These are phyloP conservation scores for Thermochaetoides thermophila DNA, from an alignment of 495 filamentous ascomycete genomes.

Conservation along the genomic window DNA sequence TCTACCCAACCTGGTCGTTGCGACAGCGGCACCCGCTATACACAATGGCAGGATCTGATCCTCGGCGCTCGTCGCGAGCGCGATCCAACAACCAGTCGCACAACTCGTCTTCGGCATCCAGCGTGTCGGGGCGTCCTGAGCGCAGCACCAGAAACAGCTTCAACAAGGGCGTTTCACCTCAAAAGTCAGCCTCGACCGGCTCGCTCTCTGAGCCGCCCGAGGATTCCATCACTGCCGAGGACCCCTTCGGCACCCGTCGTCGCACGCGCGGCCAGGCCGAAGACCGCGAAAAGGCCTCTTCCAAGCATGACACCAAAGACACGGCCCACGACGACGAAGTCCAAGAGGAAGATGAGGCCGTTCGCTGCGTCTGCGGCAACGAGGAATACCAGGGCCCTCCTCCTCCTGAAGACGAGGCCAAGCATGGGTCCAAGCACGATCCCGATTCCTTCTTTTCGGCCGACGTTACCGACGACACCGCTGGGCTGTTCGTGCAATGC, in stretches of 20 bases:
- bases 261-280: slow-evolving; percentile 52
- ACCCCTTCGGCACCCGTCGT: slow-evolving; percentile 40
- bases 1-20: slow-evolving; percentile 12
- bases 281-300: slow-evolving; percentile 37
- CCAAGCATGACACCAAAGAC: slow-evolving; percentile 35
- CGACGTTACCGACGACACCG: slow-evolving; percentile 65
- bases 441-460: slow-evolving; percentile 46
- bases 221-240: slow-evolving; percentile 44
- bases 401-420: slow-evolving; percentile 45
- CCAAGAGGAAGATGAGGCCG: slow-evolving; percentile 82
- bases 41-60: slow-evolving; percentile 45
- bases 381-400: slow-evolving; percentile 91
- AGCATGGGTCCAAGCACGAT: slow-evolving; percentile 34
- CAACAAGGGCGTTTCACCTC: slow-evolving; percentile 57
- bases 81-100: slow-evolving; percentile 68
- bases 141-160: slow-evolving; percentile 55
- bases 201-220: slow-evolving; percentile 66
- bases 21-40: slow-evolving; percentile 14
- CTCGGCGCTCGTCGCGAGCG: slow-evolving; percentile 84
- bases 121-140: slow-evolving; percentile 44
- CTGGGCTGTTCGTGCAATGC: slow-evolving; percentile 95
- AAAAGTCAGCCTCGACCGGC: slow-evolving; percentile 54
- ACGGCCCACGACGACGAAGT: slow-evolving; percentile 43
- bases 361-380: slow-evolving; percentile 85
- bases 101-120: slow-evolving; percentile 67